Evolutionary conservation across 257 asterid genomes (phyloP).

Genomic region (Orobanche coerulescens): DNA sequence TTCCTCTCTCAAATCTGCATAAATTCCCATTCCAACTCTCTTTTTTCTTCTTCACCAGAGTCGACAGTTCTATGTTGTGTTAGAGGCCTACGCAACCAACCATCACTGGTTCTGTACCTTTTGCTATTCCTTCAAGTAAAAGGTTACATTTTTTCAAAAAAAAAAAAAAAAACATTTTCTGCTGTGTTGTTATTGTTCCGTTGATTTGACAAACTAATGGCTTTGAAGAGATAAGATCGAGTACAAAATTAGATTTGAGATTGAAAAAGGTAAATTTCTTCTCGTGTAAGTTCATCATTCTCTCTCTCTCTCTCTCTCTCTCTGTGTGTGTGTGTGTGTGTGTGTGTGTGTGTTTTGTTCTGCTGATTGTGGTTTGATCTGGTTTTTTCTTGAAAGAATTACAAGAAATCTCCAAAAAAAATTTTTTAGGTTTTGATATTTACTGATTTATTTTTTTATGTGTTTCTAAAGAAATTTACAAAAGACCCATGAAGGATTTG

Average conservation of each 20-base stretch:
- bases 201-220: constrained; percentile 29
- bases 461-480: constrained; percentile 14
- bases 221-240: background rate
- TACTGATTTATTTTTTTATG: background rate
- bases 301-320: background rate
- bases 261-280: constrained; percentile 14
- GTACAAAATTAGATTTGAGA: constrained; percentile 12
- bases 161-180: background rate
- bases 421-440: background rate
- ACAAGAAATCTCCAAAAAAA: background rate
- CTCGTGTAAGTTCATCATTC: constrained; percentile 11
- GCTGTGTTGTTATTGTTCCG: constrained; percentile 3
- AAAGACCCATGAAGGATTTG: constrained; percentile 1
- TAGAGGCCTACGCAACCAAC: constrained; percentile 26
- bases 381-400: constrained; percentile 13
- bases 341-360: background rate
- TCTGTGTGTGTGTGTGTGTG: no score
- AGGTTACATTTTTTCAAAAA: background rate
- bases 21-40: constrained; percentile 25
- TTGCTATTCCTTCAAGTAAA: constrained; percentile 35
- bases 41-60: constrained; percentile 17
- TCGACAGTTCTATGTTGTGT: constrained; percentile 25
- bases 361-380: constrained; percentile 14
- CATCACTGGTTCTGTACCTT: constrained; percentile 23
- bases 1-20: constrained; percentile 21